Evolutionary conservation across 2,329 filamentous ascomycete genomes (phyloP), one percentile per base, ranked within the genome.

Genomic region (Fusarium sp.): DNA sequence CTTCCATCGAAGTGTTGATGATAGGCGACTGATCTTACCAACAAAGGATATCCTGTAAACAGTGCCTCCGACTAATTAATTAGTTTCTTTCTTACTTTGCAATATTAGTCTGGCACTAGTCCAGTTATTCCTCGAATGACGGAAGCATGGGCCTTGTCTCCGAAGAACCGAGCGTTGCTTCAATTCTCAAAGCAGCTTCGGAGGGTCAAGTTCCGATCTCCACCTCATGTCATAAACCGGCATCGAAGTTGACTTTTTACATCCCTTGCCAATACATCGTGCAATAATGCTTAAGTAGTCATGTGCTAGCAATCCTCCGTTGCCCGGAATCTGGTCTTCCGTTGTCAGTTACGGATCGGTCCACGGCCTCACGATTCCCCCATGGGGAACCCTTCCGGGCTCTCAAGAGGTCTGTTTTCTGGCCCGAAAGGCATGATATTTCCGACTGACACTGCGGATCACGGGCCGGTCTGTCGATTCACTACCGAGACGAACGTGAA

Each of bases 61-160:
- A 15, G 10, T 33, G 13, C 13, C 10, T 33, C 30, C 14, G 3
- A 15, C 6, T 15, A 33, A 15, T 33, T 15, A 6, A 33, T 33
- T 14, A 15, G 4, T 33, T 15, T 33, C 13, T 33, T 32, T 33
- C 30, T 15, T 33, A 6, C 13, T 15, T 13, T 6, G 11, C 11
- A 11, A 20, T n/a, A 11, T 1, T 35, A 13, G 11, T 35, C 4
- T 33, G 0, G 14, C 39, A 35, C 20, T 10, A 19, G 3, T n/a
- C n/a, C 17, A 54, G 17, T 57, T 54, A 35, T 19, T 37, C 22
- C 37, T 57, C 53, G 20, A 54, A 44, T 22, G 22, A n/a, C 65
- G 65, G 65, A 48, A 45, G 11, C 19, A 15, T 56, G 65, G 65
- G 41, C 60, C 66, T 64, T 33, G 26, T 40, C 49, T 60, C 65